A percentile compares a stretch with the other conserved stretches of the same genome.
Evolutionary conservation across 306 rosid species (phyloP).

Genomic region (Quillaja saponaria): DNA sequence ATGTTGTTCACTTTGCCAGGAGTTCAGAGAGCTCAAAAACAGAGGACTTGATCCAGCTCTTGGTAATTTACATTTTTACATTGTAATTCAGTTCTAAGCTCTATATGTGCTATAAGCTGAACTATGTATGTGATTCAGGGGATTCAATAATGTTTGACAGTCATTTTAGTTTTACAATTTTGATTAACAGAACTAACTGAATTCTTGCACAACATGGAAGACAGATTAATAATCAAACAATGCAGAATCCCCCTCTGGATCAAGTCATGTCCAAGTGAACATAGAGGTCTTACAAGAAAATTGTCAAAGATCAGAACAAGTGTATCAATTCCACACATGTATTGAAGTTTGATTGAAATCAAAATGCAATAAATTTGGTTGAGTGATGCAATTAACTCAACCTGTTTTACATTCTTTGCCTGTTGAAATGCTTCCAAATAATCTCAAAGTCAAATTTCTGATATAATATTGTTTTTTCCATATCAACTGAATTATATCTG

Average conservation of each 20-base stretch:
- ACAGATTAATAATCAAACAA: constrained; percentile 33
- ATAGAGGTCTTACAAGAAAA: background rate
- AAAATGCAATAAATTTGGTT: no score
- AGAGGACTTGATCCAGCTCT: constrained; percentile 71
- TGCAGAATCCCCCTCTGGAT: constrained; percentile 43
- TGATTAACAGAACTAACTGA: constrained; percentile 59
- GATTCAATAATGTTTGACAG: no score
- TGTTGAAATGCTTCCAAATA: background rate
- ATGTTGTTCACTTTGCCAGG: constrained; percentile 69
- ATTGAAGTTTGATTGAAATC: constrained; percentile 1
- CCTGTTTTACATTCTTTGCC: no score
- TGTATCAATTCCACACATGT: constrained; percentile 12
- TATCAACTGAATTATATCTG: no score
- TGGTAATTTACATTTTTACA: constrained; percentile 38
- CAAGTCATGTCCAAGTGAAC: constrained; percentile 47
- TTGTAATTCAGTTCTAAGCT: background rate
- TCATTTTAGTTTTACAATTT: background rate
- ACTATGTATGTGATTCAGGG: no score
- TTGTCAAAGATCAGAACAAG: background rate
- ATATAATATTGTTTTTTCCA: background rate
- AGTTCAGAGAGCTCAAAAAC: constrained; percentile 55
- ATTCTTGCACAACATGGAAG: constrained; percentile 47
- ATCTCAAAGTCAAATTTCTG: background rate
- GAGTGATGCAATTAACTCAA: no score
- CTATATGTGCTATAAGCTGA: background rate